Conservation (phyloP, 2,329 filamentous ascomycete genomes). For the Fusarium tjaetaba region DNA sequence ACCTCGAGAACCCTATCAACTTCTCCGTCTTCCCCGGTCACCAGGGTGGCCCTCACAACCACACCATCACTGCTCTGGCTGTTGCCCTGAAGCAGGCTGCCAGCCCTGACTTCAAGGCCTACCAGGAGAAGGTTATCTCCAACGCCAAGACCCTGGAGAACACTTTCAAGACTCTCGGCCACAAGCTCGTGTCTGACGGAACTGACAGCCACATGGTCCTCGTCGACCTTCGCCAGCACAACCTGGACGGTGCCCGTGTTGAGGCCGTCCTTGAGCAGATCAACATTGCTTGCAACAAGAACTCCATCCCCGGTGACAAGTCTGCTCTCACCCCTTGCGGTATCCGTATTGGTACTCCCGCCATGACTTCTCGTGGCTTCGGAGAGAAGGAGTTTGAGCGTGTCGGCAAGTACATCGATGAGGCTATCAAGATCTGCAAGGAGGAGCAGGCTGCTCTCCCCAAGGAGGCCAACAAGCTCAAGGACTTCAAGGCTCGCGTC, state of each 20-base stretch:
- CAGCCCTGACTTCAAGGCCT: conserved; percentile 88
- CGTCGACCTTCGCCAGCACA: conserved; percentile 87
- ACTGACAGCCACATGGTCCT: conserved; percentile 99
- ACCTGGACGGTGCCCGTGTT: conserved; percentile 91
- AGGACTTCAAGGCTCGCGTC: conserved; percentile 98
- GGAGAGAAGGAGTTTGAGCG: conserved; percentile 90
- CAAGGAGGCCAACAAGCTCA: conserved; percentile 98
- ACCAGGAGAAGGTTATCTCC: conserved; percentile 90
- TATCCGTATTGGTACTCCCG: conserved; percentile 94
- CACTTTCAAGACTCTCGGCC: conserved; percentile 85
- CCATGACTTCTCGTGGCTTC: conserved; percentile 97
- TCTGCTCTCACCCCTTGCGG: conserved; percentile 93
- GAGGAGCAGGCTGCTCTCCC: conserved; percentile 85
- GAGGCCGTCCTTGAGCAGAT: conserved; percentile 97
- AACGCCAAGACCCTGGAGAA: conserved; percentile 93
- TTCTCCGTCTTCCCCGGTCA: conserved; percentile 99
- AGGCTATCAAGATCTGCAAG: conserved; percentile 88
- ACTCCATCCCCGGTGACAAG: conserved; percentile 97
- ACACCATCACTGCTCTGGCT: conserved; percentile 97
- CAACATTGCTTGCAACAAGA: conserved; percentile 99
- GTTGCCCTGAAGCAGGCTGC: conserved; percentile 96
- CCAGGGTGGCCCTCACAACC: conserved; percentile 98
- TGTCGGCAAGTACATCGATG: conserved; percentile 89
- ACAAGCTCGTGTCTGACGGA: conserved; percentile 94
- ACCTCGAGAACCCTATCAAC: conserved; percentile 96